A percentile compares a stretch with the other conserved stretches of the same genome.
These are phyloP conservation scores for Aspergillus fischeri DNA, from an alignment of 2,329 filamentous ascomycete species.

Conservation along the genomic window DNA sequence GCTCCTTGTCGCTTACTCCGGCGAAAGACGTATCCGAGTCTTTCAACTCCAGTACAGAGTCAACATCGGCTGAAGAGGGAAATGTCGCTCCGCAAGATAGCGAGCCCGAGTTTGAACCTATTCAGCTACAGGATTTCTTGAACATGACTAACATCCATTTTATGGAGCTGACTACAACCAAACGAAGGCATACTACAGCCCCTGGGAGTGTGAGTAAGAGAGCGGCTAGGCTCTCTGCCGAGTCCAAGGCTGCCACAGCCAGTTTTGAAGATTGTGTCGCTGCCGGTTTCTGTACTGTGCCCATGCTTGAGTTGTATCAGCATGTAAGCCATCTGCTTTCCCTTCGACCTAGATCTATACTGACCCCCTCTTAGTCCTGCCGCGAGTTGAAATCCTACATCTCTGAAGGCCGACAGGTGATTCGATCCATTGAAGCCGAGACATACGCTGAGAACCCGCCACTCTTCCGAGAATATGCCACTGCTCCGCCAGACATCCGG, in stretches of 20 bases:
- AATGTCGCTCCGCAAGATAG: constrained; percentile 42
- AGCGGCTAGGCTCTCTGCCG: constrained; percentile 19
- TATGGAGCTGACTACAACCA: constrained; percentile 97
- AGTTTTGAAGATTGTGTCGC: constrained; percentile 73
- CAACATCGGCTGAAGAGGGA: constrained; percentile 42
- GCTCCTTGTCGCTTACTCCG: constrained; percentile 34
- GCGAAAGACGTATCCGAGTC: constrained; percentile 21
- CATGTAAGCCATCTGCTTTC: constrained; percentile 55
- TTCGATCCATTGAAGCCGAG: constrained; percentile 84
- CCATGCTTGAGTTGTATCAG: constrained; percentile 91
- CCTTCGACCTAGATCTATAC: constrained; percentile 8
- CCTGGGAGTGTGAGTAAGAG: constrained; percentile 45
- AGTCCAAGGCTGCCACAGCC: constrained; percentile 25
- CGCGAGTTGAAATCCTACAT: constrained; percentile 97
- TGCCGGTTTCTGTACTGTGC: constrained; percentile 84
- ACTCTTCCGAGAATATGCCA: constrained; percentile 86
- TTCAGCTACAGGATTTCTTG: constrained; percentile 87
- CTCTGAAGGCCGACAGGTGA: constrained; percentile 82
- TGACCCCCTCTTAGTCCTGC: constrained; percentile 58
- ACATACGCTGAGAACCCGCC: constrained; percentile 87
- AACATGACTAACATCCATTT: constrained; percentile 96
- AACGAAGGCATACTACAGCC: constrained; percentile 77
- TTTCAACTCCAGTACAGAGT: constrained; percentile 35
- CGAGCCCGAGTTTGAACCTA: constrained; percentile 52
- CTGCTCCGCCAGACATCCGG: constrained; percentile 77